phyloP scores from a whole-genome alignment of 345 rosid genomes.

The Bretschneidera sinensis region DNA sequence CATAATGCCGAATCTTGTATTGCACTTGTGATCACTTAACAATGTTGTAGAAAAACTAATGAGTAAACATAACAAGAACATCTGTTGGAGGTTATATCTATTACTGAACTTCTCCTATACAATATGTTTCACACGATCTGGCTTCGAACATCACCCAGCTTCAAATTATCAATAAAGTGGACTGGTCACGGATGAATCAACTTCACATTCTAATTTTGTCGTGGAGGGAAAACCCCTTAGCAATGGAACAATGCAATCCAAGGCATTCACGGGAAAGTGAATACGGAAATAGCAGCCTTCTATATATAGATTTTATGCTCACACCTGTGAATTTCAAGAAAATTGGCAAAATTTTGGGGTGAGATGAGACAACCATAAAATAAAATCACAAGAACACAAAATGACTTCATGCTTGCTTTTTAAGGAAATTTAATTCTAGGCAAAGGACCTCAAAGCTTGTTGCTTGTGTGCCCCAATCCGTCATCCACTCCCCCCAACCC shows the following conservation, averaged over 20 bases:
- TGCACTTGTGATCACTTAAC: background rate
- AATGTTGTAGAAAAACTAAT: background rate
- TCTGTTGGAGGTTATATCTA: too few species aligned
- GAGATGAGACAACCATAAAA: background rate
- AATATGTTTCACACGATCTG: too few species aligned
- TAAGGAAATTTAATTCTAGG: background rate
- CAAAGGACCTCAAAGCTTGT: too few species aligned
- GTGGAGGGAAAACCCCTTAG: background rate
- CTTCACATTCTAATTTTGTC: background rate
- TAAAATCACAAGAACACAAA: background rate
- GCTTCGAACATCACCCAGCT: too few species aligned
- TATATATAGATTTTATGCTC: background rate
- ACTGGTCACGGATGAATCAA: too few species aligned
- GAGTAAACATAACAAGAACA: background rate
- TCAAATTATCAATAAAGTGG: too few species aligned
- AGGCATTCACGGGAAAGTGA: background rate
- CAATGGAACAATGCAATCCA: background rate
- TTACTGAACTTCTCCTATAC: too few species aligned
- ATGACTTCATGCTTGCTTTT: background rate
- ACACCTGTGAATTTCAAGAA: conserved; percentile 22
- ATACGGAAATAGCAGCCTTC: background rate
- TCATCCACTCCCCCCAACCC: too few species aligned
- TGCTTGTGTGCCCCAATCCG: too few species aligned
- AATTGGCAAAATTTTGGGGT: conserved; percentile 2
- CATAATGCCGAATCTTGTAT: background rate